Conservation (phyloP, 2,329 filamentous ascomycete species). For the Cytospora mali region DNA sequence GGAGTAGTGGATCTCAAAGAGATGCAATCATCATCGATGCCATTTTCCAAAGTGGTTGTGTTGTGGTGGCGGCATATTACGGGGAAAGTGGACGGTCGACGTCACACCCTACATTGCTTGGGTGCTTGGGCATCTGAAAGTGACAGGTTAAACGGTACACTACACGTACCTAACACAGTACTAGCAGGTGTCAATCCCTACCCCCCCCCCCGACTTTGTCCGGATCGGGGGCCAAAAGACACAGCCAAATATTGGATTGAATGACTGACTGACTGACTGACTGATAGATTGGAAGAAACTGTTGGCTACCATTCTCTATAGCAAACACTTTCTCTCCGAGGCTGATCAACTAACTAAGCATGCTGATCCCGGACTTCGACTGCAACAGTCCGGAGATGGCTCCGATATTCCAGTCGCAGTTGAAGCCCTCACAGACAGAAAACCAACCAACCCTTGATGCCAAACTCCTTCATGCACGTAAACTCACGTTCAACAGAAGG, state of each 20-base stretch:
- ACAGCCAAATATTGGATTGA: not conserved
- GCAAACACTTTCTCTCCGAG: not conserved
- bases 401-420: not conserved
- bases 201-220: not conserved
- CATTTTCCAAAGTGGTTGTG: slow-evolving; percentile 1
- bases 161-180: not conserved
- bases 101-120: slow-evolving; percentile 7
- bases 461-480: not conserved
- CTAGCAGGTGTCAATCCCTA: not conserved
- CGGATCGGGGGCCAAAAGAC: not conserved
- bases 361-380: not conserved
- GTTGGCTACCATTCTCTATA: not conserved
- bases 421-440: not conserved
- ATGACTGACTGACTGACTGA: too few relatives aligned
- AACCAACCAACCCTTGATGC: too few relatives aligned
- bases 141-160: not conserved
- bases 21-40: slow-evolving; percentile 23
- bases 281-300: too few relatives aligned
- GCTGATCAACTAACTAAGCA: not conserved
- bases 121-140: not conserved
- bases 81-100: slow-evolving; percentile 8
- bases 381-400: not conserved
- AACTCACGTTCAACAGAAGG: not conserved
- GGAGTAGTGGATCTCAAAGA: not conserved
- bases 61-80: slow-evolving; percentile 2